Evolutionary conservation across 1,139 yeast species (phyloP), one percentile per base, ranked within the genome.

Genomic region (Hansenula lynferdii): DNA sequence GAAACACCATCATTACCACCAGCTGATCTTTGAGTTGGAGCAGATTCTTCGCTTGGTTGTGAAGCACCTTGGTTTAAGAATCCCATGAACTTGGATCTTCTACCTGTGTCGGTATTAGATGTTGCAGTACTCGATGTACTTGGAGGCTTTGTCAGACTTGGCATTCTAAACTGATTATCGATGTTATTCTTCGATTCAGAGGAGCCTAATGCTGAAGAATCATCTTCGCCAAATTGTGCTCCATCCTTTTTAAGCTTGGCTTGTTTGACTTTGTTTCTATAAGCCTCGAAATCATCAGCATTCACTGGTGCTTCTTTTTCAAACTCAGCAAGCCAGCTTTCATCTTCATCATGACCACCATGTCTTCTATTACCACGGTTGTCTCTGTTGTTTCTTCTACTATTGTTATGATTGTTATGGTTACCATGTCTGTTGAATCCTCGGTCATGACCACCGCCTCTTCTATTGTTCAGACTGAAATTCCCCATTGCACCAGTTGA

Each of bases 231-330:
- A 7, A 45, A 48, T 39, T 69, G n/a, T n/a, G n/a, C 76, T 15
- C 80, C 81, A 38, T 70, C 69, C 49, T 70, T 70, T 43, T 65
- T 70, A 34, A 71, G 69, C 38, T 79, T 83, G 53, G 77, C 75
- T 37, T 65, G 65, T 48, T 72, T 73, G 80, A 78, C 75, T 52
- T 70, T 70, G 36, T 72, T 66, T 58, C 79, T 81, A 86, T 89
- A 80, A 47, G 70, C 68, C 55, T 81, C 89, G 53, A 83, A 83
- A 51, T 82, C 92, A 39, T 77, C 79, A 17, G 78, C 81, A 2
- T 85, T 77, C 59, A 85, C 57, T 37, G 60, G 58, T 19, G 54
- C 60, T 40, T 54, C 58, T n/a, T 53, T 56, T 28, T 64, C 70
- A 49, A 51, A 54, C 43, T 49, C 67, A 9, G 68, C 53, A 49